Percentiles rank a stretch among this genome's conserved stretches.
Evolutionary conservation across 2,329 filamentous ascomycete species (phyloP).

Genomic region (Pseudogymnoascus sp.): DNA sequence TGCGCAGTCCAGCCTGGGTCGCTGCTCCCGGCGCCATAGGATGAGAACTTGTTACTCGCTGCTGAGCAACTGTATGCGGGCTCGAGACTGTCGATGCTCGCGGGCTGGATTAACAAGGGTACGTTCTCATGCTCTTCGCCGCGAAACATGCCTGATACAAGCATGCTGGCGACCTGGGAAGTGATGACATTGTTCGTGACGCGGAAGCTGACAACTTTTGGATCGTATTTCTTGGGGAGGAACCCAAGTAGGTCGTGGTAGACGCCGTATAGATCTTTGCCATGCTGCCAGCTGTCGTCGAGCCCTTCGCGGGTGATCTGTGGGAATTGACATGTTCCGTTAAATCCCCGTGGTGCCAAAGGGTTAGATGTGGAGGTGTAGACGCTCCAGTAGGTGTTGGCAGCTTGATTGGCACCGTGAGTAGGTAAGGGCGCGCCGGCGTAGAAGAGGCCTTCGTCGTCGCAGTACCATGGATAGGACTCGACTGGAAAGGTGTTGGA

Average conservation of each 20-base stretch:
- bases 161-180: slow-evolving; percentile 69
- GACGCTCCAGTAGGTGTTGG: slow-evolving; percentile 55
- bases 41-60: slow-evolving; percentile 30
- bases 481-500: not conserved
- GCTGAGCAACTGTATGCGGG: slow-evolving; percentile 62
- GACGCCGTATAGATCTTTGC: slow-evolving; percentile 68
- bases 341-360: slow-evolving; percentile 59
- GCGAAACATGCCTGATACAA: slow-evolving; percentile 64
- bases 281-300: slow-evolving; percentile 69
- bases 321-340: slow-evolving; percentile 71
- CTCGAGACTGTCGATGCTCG: slow-evolving; percentile 63
- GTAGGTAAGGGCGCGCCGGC: not conserved
- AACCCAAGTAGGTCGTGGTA: slow-evolving; percentile 66
- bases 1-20: not conserved
- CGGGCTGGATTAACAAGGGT: slow-evolving; percentile 46
- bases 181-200: slow-evolving; percentile 82
- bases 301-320: slow-evolving; percentile 69
- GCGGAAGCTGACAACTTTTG: slow-evolving; percentile 52
- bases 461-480: not conserved
- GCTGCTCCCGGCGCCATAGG: not conserved
- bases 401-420: not conserved
- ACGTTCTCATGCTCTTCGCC: slow-evolving; percentile 29
- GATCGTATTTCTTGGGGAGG: slow-evolving; percentile 46
- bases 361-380: slow-evolving; percentile 59
- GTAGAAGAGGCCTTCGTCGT: not conserved